Evolutionary conservation across 768 basidiomycete genomes (phyloP), one percentile per base, ranked within the genome.

Genomic region (Lyophyllum decastes): DNA sequence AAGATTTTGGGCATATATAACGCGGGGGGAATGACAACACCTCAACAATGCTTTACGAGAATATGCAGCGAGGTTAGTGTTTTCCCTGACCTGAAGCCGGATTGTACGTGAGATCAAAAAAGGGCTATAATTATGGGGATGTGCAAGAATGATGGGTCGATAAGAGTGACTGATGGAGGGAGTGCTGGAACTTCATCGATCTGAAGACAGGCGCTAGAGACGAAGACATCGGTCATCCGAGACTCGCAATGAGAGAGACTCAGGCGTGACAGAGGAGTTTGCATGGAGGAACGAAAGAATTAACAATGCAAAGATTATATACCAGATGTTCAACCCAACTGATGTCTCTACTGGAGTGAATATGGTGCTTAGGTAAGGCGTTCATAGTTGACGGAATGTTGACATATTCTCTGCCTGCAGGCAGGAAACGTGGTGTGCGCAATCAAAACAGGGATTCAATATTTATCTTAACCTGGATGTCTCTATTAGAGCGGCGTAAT

Each of bases 391-490:
- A 55, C 61, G 60, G 73, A 70, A 71, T 70, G 68, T 69, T 76
- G 77, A 77, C 69, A 73, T 62, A 72, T 70, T 66, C 61, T 66
- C 68, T 82, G 86, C 87, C 86, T 88, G 85, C 85, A 88, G 87
- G 87, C 87, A 85, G 73, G 77, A 79, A 87, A 87, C 87, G 87
- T 89, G 81, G 74, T 75, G 82, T 73, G 73, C 76, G 72, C 72
- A 76, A 84, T 85, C 82, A 80, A 83, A 87, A 78, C 68, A 76
- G 76, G 72, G 72, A 75, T 74, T 66, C 68, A 73, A 74, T 76
- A 78, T 76, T 78, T 69, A 63, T 71, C 72, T 75, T 75, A 73
- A 72, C 77, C 79, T 76, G 74, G 70, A 69, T 67, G 59, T 61
- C 60, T 58, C 64, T 63, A 52, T 68, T 70, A 68, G 70, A 68